Percentiles rank a stretch among this genome's conserved stretches.
Conservation (phyloP, 495 filamentous ascomycete species). For the Cryomyces minteri region DNA sequence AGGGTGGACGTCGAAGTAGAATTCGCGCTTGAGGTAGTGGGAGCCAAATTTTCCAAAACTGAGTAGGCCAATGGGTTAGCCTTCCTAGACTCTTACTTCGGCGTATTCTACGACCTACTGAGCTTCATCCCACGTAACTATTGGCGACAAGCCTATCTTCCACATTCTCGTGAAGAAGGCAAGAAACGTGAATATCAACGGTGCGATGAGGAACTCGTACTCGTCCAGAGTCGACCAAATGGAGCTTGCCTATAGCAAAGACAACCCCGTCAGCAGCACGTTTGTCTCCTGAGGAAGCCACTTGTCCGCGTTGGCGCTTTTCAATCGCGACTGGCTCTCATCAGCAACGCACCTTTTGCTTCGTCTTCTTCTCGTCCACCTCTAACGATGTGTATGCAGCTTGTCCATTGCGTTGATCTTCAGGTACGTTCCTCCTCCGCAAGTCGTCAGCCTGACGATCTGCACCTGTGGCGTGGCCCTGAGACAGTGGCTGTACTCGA, state of each 20-base stretch:
- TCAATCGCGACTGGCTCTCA: background rate
- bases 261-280: background rate
- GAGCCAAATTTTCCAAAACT: constrained; percentile 99
- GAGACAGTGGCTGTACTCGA: background rate
- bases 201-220: constrained; percentile 77
- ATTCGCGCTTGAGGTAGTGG: constrained; percentile 95
- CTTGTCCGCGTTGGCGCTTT: background rate
- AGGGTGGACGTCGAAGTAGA: constrained; percentile 98
- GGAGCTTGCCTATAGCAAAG: constrained; percentile 18
- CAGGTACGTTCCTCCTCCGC: constrained; percentile 56
- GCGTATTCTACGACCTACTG: constrained; percentile 35
- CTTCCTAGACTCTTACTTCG: too few species aligned
- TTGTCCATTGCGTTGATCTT: constrained; percentile 23
- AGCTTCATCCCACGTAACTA: constrained; percentile 98
- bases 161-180: constrained; percentile 91
- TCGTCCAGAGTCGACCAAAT: constrained; percentile 47
- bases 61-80: constrained; percentile 1
- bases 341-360: constrained; percentile 33
- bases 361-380: constrained; percentile 46
- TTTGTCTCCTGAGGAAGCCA: background rate
- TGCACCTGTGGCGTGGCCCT: constrained; percentile 40
- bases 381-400: constrained; percentile 21
- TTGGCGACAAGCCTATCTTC: constrained; percentile 84
- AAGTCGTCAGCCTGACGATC: constrained; percentile 43
- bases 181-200: constrained; percentile 69